Evolutionary conservation across 169 alveolate species (phyloP), one percentile per base, ranked within the genome.

Genomic region (Cryptosporidium canis): DNA sequence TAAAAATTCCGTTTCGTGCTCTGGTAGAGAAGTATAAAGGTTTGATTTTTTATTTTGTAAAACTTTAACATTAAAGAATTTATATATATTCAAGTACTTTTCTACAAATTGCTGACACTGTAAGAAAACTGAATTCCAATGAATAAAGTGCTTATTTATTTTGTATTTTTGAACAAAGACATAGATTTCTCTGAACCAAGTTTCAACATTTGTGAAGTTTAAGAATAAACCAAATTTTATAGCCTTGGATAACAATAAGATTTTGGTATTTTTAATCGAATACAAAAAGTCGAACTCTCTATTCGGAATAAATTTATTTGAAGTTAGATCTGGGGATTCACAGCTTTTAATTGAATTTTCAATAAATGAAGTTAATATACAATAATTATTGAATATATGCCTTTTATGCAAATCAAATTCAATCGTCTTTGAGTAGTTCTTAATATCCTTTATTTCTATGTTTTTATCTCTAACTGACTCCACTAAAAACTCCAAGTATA

Each of bases 1-100:
- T 41, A 77, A 43, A 63, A 58, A 77, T 77, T 77, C 87, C 35
- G 77, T 61, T 58, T 77, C 87, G 3, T 58, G 70, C 18, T 77
- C 87, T 18, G 84, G 84, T 16, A 16, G 24, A 39, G 41, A n/a
- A 5, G 27, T 8, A 21, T 27, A 0, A 11, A 58, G 14, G 9
- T 77, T 35, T 5, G 39, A 39, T n/a, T 48, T 21, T 9, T 2
- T 29, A 1, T 53, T 48, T 24, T 1, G 31, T 29, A 47, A 24
- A 14, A 29, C n/a, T 43, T 21, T 45, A n/a, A 21, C 41, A n/a
- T 33, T 66, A 8, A 14, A 61, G 9, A 7, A 3, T 0, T 29
- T 4, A 8, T 3, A 24, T 33, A 61, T 1, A 3, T 1, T 21
- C 2, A 33, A 51, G 24, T 51, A 67, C 16, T 24, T 71, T 51